phyloP scores from a whole-genome alignment of 305 asterid species.

The Fraxinus nigra region DNA sequence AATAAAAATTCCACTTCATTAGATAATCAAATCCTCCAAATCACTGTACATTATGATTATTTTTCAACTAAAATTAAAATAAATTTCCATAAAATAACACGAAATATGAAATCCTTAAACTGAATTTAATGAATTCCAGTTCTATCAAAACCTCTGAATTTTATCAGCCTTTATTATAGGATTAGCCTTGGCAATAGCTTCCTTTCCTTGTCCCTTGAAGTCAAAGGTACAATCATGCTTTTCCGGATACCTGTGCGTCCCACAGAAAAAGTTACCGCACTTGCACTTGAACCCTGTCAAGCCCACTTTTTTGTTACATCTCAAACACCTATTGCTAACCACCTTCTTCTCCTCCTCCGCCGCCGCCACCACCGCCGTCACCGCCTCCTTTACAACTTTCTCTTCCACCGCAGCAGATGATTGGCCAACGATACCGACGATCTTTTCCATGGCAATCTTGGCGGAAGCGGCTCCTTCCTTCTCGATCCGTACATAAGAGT shows the following conservation, averaged over 20 bases:
- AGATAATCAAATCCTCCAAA: neutral
- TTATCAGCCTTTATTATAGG: slow-evolving; percentile 36
- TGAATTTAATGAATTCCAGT: neutral
- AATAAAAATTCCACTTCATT: neutral
- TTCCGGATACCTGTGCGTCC: slow-evolving; percentile 38
- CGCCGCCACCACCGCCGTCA: neutral
- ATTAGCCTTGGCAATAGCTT: slow-evolving; percentile 33
- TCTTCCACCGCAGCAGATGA: neutral
- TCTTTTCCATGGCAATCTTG: slow-evolving; percentile 36
- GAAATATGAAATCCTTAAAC: neutral
- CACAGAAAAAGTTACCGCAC: slow-evolving; percentile 41
- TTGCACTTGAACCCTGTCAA: slow-evolving; percentile 35
- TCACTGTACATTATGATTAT: neutral
- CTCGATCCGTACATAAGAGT: slow-evolving; percentile 27
- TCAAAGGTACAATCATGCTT: slow-evolving; percentile 38
- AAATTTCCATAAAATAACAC: neutral
- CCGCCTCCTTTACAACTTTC: neutral
- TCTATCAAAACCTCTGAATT: slow-evolving; percentile 1
- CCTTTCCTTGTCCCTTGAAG: slow-evolving; percentile 28
- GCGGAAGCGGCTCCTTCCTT: slow-evolving; percentile 35
- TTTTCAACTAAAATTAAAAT: neutral
- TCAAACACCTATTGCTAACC: slow-evolving; percentile 19
- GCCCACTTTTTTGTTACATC: slow-evolving; percentile 32
- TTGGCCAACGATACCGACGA: neutral
- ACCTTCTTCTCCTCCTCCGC: neutral